Evolutionary conservation across 805 yeast species (phyloP).

Genomic region (Starmera caribaea): DNA sequence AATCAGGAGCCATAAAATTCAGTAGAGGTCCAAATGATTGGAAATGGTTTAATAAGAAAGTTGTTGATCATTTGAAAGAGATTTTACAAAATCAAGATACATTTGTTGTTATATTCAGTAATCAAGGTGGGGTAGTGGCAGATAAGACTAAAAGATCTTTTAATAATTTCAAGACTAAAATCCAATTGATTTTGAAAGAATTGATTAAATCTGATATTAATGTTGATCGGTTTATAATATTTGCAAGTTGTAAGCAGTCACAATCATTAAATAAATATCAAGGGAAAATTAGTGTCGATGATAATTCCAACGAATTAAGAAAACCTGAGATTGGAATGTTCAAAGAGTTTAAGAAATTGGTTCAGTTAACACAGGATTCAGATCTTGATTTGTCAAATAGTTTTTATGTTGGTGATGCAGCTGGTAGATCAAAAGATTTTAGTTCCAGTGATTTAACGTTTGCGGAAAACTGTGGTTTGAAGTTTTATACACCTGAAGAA

Average conservation of each 20-base stretch:
- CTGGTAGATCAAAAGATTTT: conserved; percentile 72
- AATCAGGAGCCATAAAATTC: conserved; percentile 44
- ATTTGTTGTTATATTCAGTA: conserved; percentile 63
- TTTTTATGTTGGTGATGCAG: conserved; percentile 92
- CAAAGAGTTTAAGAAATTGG: conserved; percentile 30
- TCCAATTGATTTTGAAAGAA: conserved; percentile 27
- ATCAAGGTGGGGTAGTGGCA: conserved; percentile 67
- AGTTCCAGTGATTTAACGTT: conserved; percentile 71
- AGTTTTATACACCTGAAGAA: conserved; percentile 67
- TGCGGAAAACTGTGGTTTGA: conserved; percentile 47
- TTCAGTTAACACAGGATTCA: conserved; percentile 23
- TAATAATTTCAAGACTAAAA: conserved; percentile 29
- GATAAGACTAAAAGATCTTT: conserved; percentile 25
- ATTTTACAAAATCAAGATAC: conserved; percentile 2
- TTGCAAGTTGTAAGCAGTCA: conserved; percentile 56
- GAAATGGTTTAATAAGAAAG: conserved; percentile 47
- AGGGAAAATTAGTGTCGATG: conserved; percentile 12
- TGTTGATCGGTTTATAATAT: conserved; percentile 31
- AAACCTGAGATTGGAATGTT: conserved; percentile 83
- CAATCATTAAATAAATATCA: no score
- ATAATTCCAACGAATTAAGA: conserved; percentile 29
- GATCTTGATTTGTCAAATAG: conserved; percentile 33
- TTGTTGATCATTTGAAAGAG: conserved; percentile 2
- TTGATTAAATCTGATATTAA: conserved; percentile 18
- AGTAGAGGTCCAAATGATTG: conserved; percentile 61